These are phyloP conservation scores for Naganishia antarctica DNA, from an alignment of 768 basidiomycete species.

Conservation along the genomic window DNA sequence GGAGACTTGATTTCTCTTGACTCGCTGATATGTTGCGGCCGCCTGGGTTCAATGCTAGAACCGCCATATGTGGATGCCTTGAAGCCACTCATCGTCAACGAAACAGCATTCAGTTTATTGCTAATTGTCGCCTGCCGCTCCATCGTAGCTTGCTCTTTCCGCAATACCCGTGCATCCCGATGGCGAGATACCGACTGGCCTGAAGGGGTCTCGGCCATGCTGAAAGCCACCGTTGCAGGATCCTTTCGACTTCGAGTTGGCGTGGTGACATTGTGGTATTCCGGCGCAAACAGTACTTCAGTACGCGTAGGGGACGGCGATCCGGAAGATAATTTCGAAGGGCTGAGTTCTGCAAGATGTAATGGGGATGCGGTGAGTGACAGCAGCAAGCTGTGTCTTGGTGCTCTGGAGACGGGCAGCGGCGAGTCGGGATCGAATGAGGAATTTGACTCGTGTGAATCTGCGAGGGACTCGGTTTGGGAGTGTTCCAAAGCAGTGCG, in stretches of 20 bases:
- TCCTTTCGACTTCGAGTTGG: background rate
- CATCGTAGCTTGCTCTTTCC: background rate
- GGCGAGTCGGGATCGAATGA: conserved; percentile 28
- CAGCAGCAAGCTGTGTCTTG: conserved; percentile 12
- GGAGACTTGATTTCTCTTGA: background rate
- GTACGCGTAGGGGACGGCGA: background rate
- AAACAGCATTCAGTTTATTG: conserved; percentile 6
- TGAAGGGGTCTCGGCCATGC: background rate
- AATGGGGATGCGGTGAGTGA: conserved; percentile 5
- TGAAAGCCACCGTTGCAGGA: background rate
- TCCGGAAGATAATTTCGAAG: background rate
- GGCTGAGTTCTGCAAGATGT: background rate
- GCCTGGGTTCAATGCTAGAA: background rate
- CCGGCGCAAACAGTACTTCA: conserved; percentile 3
- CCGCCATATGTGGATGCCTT: background rate
- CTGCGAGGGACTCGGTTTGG: too few relatives aligned
- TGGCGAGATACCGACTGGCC: background rate
- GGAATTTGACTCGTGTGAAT: background rate
- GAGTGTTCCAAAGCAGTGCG: background rate
- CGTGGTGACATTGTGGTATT: conserved; percentile 12
- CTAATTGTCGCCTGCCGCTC: conserved; percentile 8
- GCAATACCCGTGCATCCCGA: background rate
- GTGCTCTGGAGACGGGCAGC: conserved; percentile 19
- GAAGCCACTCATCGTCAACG: conserved; percentile 9
- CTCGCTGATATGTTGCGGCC: background rate